Percentiles rank a stretch among this genome's conserved stretches.
phyloP scores from a whole-genome alignment of 768 basidiomycete genomes.

The Calocera cornea region DNA sequence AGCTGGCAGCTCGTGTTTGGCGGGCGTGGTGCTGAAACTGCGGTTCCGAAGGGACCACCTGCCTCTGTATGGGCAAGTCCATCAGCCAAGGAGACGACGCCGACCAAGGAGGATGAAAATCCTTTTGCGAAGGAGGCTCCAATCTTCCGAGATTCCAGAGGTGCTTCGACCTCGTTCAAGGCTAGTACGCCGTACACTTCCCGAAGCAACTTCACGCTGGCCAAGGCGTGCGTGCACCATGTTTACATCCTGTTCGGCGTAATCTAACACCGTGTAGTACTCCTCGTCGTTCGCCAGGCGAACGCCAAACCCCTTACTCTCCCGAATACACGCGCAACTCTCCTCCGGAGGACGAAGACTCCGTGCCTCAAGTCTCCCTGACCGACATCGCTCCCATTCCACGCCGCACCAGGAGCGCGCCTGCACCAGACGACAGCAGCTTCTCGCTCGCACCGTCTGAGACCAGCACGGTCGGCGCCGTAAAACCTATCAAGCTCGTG shows the following conservation, averaged over 20 bases:
- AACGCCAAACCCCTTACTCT: not conserved
- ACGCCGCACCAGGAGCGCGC: not conserved
- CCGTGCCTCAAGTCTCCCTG: conserved; percentile 1
- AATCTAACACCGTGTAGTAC: not conserved
- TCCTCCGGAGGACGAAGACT: not conserved
- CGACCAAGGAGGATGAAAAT: not conserved
- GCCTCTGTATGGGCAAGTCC: not conserved
- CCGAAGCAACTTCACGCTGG: not conserved
- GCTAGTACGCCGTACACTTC: not conserved
- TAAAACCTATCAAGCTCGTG: not conserved
- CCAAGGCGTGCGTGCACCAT: not conserved
- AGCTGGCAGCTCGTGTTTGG: not conserved
- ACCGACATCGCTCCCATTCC: not conserved
- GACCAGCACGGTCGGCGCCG: not conserved
- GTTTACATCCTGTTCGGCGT: not conserved
- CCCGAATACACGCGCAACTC: conserved; percentile 2
- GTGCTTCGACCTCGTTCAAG: not conserved
- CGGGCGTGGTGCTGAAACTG: not conserved
- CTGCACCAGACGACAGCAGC: not conserved
- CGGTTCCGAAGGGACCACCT: not conserved
- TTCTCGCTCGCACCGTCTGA: not conserved
- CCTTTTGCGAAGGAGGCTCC: conserved; percentile 1
- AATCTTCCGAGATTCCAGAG: not conserved
- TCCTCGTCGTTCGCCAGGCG: not conserved
- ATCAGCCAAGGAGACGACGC: not conserved